These are phyloP conservation scores for Odontarrhena argentea DNA, from an alignment of 345 rosid genomes.

Conservation along the genomic window DNA sequence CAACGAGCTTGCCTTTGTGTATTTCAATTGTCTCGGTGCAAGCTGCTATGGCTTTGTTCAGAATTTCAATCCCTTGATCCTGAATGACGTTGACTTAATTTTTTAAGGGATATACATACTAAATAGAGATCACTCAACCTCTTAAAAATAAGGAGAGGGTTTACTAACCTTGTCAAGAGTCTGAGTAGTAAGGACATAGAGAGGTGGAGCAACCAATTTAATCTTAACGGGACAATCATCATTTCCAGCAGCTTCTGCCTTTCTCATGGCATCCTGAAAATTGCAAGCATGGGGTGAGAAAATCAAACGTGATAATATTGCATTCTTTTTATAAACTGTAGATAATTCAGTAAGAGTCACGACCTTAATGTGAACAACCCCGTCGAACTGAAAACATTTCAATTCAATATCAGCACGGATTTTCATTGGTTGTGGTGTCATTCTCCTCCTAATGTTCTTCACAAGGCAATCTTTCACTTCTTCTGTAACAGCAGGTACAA, in stretches of 20 bases:
- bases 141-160: background rate
- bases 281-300: conserved; percentile 24
- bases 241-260: conserved; percentile 94
- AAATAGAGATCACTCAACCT: conserved; percentile 2
- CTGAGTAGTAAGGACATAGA: conserved; percentile 94
- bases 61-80: conserved; percentile 94
- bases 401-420: conserved; percentile 93
- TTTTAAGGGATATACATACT: too few species aligned
- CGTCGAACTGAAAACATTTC: conserved; percentile 98
- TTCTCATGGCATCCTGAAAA: conserved; percentile 87
- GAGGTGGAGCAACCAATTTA: conserved; percentile 95
- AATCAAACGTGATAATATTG: background rate
- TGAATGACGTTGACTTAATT: too few species aligned
- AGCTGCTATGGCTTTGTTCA: conserved; percentile 71
- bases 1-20: conserved; percentile 86
- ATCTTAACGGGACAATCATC: conserved; percentile 94
- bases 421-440: conserved; percentile 97
- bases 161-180: conserved; percentile 90
- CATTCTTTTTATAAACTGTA: background rate
- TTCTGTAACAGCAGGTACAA: conserved; percentile 81
- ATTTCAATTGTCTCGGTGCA: conserved; percentile 78
- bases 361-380: conserved; percentile 97
- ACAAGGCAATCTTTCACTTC: conserved; percentile 86
- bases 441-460: conserved; percentile 86
- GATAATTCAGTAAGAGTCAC: background rate